A percentile compares a stretch with the other conserved stretches of the same genome.
phyloP scores from a whole-genome alignment of 345 rosid species.

The Eucalyptus pauciflora region DNA sequence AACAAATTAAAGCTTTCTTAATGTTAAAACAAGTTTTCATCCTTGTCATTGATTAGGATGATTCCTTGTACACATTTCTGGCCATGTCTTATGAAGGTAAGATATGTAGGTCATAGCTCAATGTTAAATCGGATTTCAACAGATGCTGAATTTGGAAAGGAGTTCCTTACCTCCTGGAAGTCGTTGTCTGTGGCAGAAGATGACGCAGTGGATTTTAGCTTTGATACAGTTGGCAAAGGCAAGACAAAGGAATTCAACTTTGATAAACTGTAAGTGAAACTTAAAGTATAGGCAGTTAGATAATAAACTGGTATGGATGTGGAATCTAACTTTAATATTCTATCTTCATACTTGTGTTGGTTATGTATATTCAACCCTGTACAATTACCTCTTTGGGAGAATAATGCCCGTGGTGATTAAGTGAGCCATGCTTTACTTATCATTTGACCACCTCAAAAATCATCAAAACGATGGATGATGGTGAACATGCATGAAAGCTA shows the following conservation, averaged over 20 bases:
- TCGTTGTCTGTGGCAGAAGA: slow-evolving; percentile 40
- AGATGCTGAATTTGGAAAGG: slow-evolving; percentile 71
- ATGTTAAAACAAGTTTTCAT: background rate
- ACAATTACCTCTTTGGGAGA: background rate
- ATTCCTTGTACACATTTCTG: background rate
- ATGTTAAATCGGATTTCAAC: slow-evolving; percentile 3
- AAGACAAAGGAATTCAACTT: slow-evolving; percentile 47
- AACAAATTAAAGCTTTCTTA: background rate
- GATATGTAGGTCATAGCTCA: background rate
- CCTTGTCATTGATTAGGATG: background rate
- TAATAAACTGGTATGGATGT: background rate
- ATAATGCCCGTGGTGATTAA: background rate
- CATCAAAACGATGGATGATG: background rate
- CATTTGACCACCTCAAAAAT: background rate
- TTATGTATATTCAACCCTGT: background rate
- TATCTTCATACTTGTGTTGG: background rate
- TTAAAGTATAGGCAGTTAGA: background rate
- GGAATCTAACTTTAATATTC: background rate
- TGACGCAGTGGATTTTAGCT: slow-evolving; percentile 61
- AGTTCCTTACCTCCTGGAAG: slow-evolving; percentile 50
- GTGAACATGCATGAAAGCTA: background rate
- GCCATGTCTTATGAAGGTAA: background rate
- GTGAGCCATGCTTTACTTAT: background rate
- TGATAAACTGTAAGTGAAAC: slow-evolving; percentile 60
- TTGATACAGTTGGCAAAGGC: slow-evolving; percentile 18